Percentiles rank a stretch among this genome's conserved stretches.
These are phyloP conservation scores for Phytophthora parvispora DNA, from an alignment of 352 stramenopile species.

Conservation along the genomic window DNA sequence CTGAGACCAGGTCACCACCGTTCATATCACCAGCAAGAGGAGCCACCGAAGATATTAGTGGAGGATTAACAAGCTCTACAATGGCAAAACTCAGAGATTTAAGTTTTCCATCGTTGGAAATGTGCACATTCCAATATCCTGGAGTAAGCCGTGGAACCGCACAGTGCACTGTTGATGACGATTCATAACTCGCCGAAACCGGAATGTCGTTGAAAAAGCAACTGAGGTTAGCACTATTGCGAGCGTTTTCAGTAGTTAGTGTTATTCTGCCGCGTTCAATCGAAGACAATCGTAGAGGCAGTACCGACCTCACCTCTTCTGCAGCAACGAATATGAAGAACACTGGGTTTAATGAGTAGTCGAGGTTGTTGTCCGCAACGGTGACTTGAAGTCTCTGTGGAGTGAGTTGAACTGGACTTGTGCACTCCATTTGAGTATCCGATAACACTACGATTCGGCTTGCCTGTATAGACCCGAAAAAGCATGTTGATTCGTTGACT, in stretches of 20 bases:
- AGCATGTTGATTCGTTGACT: constrained; percentile 47
- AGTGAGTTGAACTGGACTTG: constrained; percentile 39
- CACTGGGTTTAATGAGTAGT: constrained; percentile 52
- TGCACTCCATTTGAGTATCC: constrained; percentile 53
- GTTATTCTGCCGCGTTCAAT: constrained; percentile 43
- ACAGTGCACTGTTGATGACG: constrained; percentile 46
- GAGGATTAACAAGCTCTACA: constrained; percentile 60
- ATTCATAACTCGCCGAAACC: constrained; percentile 43
- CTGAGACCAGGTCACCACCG: constrained; percentile 50
- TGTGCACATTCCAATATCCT: constrained; percentile 37
- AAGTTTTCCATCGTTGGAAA: constrained; percentile 63
- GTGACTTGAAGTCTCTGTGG: constrained; percentile 35
- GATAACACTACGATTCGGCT: constrained; percentile 33
- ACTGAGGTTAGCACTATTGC: constrained; percentile 47
- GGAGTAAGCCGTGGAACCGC: constrained; percentile 36
- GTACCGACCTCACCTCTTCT: constrained; percentile 54
- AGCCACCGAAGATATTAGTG: constrained; percentile 49
- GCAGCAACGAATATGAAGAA: constrained; percentile 53
- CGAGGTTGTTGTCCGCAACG: constrained; percentile 75
- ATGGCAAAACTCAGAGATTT: constrained; percentile 50
- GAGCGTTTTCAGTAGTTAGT: constrained; percentile 48
- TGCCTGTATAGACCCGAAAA: constrained; percentile 36
- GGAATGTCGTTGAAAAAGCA: constrained; percentile 65
- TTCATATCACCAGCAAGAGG: constrained; percentile 35
- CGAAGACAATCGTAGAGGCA: constrained; percentile 41